phyloP scores from a whole-genome alignment of 78 protist genomes.

The Dictyostelium purpureum region DNA sequence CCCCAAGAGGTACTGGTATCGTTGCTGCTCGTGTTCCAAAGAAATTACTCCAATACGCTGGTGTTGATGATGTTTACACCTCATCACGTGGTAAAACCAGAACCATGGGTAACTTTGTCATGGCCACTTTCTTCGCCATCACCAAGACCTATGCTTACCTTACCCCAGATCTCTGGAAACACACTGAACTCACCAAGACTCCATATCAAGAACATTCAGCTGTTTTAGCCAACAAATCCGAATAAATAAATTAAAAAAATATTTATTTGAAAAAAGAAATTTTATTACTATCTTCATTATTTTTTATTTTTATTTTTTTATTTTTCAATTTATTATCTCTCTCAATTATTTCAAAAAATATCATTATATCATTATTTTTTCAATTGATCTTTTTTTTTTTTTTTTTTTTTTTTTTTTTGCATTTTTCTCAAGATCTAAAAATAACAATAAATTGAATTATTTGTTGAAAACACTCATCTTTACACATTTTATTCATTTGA shows the following conservation, averaged over 20 bases:
- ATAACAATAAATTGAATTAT: too few species aligned
- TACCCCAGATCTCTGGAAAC: constrained; percentile 99
- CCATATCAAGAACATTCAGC: constrained; percentile 92
- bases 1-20: constrained; percentile 99
- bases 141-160: constrained; percentile 95
- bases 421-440: too few species aligned
- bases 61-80: constrained; percentile 99
- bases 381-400: too few species aligned
- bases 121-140: constrained; percentile 98
- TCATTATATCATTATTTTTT: too few species aligned
- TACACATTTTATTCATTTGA: too few species aligned
- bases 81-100: constrained; percentile 96
- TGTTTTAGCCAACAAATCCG: constrained; percentile 60
- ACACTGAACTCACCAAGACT: constrained; percentile 76
- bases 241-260: background rate
- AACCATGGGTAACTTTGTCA: constrained; percentile 99
- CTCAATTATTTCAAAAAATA: too few species aligned
- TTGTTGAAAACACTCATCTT: too few species aligned
- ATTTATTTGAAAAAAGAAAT: too few species aligned
- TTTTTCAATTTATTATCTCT: too few species aligned
- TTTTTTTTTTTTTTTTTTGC: too few species aligned
- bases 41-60: constrained; percentile 98
- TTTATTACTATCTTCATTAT: too few species aligned
- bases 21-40: constrained; percentile 99
- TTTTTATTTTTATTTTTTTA: too few species aligned